Evolutionary conservation across 2,329 filamentous ascomycete species (phyloP).

Genomic region (Knufia petricola): DNA sequence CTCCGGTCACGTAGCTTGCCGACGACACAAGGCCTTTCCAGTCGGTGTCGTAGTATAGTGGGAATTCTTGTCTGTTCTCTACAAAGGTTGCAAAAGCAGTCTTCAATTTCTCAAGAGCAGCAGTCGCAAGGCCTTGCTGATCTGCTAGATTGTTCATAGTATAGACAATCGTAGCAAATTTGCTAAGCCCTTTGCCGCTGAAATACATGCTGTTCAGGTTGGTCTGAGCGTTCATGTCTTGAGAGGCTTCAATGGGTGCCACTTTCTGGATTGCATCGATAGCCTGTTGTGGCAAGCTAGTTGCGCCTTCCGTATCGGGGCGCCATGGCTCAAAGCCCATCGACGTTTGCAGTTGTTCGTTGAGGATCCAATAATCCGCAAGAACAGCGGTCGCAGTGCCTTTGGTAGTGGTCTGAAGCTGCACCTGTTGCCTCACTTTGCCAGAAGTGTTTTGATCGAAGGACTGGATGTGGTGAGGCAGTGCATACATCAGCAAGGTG

Average conservation of each 20-base stretch:
- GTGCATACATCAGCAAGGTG: constrained; percentile 68
- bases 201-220: constrained; percentile 86
- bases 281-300: constrained; percentile 38
- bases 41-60: constrained; percentile 45
- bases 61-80: constrained; percentile 56
- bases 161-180: constrained; percentile 63
- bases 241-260: constrained; percentile 62
- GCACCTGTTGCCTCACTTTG: constrained; percentile 41
- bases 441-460: constrained; percentile 52
- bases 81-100: constrained; percentile 56
- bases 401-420: constrained; percentile 74
- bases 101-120: constrained; percentile 54
- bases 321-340: constrained; percentile 77
- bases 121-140: constrained; percentile 47
- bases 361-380: constrained; percentile 66
- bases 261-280: constrained; percentile 51
- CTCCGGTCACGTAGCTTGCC: constrained; percentile 59
- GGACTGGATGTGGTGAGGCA: constrained; percentile 75
- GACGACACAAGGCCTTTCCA: constrained; percentile 78
- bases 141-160: constrained; percentile 54
- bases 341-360: constrained; percentile 62
- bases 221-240: constrained; percentile 63
- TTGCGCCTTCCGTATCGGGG: constrained; percentile 31
- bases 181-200: constrained; percentile 74
- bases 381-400: constrained; percentile 65